Evolutionary conservation across 2,329 filamentous ascomycete species (phyloP).

Genomic region (Aspergillus versicolor): DNA sequence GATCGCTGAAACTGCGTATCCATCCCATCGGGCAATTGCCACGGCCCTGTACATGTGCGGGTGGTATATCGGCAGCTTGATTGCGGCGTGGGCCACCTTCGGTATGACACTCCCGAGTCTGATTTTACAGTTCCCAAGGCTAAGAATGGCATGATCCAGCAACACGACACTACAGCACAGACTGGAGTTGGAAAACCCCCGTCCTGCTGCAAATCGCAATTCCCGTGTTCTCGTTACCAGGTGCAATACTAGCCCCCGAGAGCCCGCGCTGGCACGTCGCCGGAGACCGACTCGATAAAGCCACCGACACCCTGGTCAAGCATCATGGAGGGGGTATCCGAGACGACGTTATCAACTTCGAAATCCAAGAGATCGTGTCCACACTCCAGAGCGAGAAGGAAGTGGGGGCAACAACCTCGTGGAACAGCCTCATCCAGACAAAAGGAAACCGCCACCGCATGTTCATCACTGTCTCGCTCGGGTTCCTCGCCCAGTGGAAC

Average conservation of each 20-base stretch:
- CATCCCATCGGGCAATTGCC: background rate
- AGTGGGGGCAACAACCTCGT: slow-evolving; percentile 55
- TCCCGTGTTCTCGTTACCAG: background rate
- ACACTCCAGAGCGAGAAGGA: slow-evolving; percentile 64
- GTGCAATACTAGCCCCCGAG: slow-evolving; percentile 54
- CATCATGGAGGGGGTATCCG: slow-evolving; percentile 60
- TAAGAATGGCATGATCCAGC: background rate
- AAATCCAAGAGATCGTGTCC: too few relatives aligned
- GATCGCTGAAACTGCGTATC: background rate
- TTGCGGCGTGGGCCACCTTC: slow-evolving; percentile 27
- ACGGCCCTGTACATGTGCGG: background rate
- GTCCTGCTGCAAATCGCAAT: slow-evolving; percentile 64
- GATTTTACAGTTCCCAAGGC: too few relatives aligned
- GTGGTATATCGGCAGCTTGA: background rate
- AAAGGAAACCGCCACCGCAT: slow-evolving; percentile 65
- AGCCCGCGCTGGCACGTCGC: slow-evolving; percentile 65
- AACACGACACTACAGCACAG: slow-evolving; percentile 27
- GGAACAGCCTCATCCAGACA: slow-evolving; percentile 53
- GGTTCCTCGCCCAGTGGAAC: slow-evolving; percentile 67
- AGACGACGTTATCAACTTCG: too few relatives aligned
- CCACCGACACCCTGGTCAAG: slow-evolving; percentile 60
- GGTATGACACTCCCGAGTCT: slow-evolving; percentile 10
- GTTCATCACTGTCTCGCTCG: slow-evolving; percentile 61
- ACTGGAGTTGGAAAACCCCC: slow-evolving; percentile 67
- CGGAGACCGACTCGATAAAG: slow-evolving; percentile 63